Conservation (phyloP, 768 basidiomycete genomes). For the Amanita fuliginea region DNA sequence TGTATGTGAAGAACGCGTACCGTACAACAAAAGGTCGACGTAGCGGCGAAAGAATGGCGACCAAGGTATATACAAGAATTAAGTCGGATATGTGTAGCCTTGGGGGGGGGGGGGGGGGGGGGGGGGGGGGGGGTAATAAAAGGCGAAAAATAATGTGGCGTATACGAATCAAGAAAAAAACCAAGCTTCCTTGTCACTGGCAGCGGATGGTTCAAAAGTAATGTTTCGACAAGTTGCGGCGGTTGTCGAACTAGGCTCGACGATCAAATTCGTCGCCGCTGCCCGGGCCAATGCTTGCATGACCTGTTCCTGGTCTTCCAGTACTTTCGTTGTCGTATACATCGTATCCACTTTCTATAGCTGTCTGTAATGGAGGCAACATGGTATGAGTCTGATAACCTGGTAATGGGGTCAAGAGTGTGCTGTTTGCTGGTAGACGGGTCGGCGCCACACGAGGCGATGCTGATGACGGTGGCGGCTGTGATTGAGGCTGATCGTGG, state of each 20-base stretch:
- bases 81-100: not conserved
- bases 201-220: not conserved
- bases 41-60: not conserved
- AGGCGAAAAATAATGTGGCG: not conserved
- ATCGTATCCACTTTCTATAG: constrained; percentile 19
- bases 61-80: constrained; percentile 1
- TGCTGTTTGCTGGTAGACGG: constrained; percentile 53
- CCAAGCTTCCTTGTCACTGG: not conserved
- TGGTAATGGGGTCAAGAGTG: constrained; percentile 59
- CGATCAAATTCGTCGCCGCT: constrained; percentile 21
- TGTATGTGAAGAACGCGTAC: constrained; percentile 3
- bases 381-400: constrained; percentile 40
- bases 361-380: constrained; percentile 20
- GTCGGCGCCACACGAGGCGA: constrained; percentile 14
- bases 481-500: constrained; percentile 12
- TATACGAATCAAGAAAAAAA: constrained; percentile 1
- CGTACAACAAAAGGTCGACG: not conserved
- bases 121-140: not conserved
- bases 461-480: constrained; percentile 18
- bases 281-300: constrained; percentile 22
- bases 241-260: constrained; percentile 8
- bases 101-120: too few relatives aligned
- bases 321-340: constrained; percentile 28
- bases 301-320: constrained; percentile 29
- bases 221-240: constrained; percentile 2